A percentile compares a stretch with the other conserved stretches of the same genome.
Evolutionary conservation across 352 stramenopile genomes (phyloP).

Genomic region (Detonula confervacea): DNA sequence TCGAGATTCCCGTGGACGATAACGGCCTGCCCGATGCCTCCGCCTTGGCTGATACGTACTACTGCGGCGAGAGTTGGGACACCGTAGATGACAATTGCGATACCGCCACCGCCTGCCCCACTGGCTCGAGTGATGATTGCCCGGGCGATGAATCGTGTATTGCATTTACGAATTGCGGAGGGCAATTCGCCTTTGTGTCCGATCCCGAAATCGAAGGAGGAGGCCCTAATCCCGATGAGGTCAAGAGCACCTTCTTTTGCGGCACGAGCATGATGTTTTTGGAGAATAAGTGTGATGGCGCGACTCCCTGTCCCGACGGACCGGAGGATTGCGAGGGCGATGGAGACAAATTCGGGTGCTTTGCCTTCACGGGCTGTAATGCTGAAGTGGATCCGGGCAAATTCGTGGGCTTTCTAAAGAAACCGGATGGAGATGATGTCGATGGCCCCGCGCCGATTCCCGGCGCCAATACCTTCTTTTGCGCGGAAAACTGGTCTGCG

Average conservation of each 20-base stretch:
- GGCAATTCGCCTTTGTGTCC: conserved; percentile 54
- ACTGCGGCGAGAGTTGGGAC: conserved; percentile 57
- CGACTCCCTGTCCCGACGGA: conserved; percentile 57
- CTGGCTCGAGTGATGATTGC: conserved; percentile 37
- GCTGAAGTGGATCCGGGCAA: conserved; percentile 52
- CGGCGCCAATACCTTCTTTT: conserved; percentile 46
- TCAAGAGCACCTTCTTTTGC: conserved; percentile 63
- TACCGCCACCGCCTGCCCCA: conserved; percentile 46
- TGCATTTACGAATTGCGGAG: conserved; percentile 67
- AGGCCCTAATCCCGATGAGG: conserved; percentile 50
- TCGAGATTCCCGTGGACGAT: conserved; percentile 47
- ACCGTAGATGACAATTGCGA: conserved; percentile 42
- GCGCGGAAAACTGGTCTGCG: conserved; percentile 35
- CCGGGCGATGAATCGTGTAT: conserved; percentile 44
- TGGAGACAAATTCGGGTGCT: conserved; percentile 51
- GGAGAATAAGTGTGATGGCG: conserved; percentile 57
- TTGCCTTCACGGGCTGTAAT: conserved; percentile 69
- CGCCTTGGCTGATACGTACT: conserved; percentile 57
- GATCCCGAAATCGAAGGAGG: conserved; percentile 58
- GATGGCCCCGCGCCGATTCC: conserved; percentile 3
- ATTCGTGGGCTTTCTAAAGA: conserved; percentile 63
- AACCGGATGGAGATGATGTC: conserved; percentile 17
- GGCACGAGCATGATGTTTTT: conserved; percentile 57
- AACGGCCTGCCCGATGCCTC: conserved; percentile 51
- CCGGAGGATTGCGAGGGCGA: conserved; percentile 47